Evolutionary conservation across 345 rosid species (phyloP).

Genomic region (Durio zibethinus): DNA sequence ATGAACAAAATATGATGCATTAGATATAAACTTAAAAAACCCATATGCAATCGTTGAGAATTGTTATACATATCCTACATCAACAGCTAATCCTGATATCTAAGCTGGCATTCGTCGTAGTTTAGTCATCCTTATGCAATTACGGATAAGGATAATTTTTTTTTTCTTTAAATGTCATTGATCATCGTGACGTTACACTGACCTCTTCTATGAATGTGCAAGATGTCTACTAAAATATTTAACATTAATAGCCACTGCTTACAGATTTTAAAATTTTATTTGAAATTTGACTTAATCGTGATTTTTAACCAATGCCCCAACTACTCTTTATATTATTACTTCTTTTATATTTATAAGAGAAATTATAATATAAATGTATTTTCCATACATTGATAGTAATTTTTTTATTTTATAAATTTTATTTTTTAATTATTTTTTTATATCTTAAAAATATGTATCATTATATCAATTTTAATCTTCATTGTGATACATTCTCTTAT

Average conservation of each 20-base stretch:
- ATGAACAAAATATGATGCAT: too few species aligned
- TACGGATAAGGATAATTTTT: slow-evolving; percentile 12
- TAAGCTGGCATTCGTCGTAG: slow-evolving; percentile 18
- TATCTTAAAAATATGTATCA: too few species aligned
- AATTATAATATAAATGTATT: too few species aligned
- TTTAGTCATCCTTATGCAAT: slow-evolving; percentile 13
- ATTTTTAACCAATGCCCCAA: neutral
- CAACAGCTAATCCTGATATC: neutral
- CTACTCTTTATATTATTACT: neutral
- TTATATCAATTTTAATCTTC: too few species aligned
- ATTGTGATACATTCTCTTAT: too few species aligned
- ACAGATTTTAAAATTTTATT: neutral
- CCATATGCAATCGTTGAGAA: neutral
- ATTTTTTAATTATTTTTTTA: too few species aligned
- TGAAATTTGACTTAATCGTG: neutral
- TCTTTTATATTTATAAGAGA: too few species aligned
- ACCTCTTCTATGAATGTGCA: neutral
- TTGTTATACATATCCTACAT: neutral
- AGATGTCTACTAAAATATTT: neutral
- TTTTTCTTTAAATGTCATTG: neutral
- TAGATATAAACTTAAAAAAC: too few species aligned
- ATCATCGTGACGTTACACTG: slow-evolving; percentile 7
- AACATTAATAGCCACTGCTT: neutral
- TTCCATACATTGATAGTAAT: too few species aligned
- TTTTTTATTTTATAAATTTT: too few species aligned